phyloP scores from a whole-genome alignment of 2,329 filamentous ascomycete genomes.

The Neoascochyta sp. region DNA sequence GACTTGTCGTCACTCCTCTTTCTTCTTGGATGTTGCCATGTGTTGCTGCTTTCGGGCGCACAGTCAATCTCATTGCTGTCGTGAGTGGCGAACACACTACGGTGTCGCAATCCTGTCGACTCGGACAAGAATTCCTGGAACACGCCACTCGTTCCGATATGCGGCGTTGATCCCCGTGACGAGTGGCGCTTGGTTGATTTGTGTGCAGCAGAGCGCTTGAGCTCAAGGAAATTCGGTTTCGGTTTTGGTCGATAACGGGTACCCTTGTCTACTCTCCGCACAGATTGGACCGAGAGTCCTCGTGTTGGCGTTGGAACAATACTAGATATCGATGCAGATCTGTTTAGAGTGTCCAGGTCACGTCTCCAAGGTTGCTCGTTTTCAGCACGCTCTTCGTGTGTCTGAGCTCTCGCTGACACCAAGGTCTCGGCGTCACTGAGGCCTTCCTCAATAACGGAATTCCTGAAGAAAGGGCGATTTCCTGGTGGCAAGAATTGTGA shows the following conservation, averaged over 20 bases:
- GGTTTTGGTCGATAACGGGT: slow-evolving; percentile 10
- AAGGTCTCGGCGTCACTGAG: slow-evolving; percentile 31
- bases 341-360: too few species aligned
- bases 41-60: slow-evolving; percentile 3
- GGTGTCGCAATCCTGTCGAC: slow-evolving; percentile 1
- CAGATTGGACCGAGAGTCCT: slow-evolving; percentile 27
- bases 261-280: slow-evolving; percentile 17
- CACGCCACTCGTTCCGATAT: not conserved
- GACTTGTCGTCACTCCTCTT: not conserved
- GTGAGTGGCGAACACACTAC: not conserved
- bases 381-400: too few species aligned
- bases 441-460: slow-evolving; percentile 21
- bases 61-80: slow-evolving; percentile 1
- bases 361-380: too few species aligned
- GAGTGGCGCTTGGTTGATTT: slow-evolving; percentile 23
- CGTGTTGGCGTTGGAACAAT: slow-evolving; percentile 30
- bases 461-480: slow-evolving; percentile 1
- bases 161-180: slow-evolving; percentile 2
- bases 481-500: too few species aligned
- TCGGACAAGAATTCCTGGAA: not conserved
- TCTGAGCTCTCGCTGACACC: too few species aligned
- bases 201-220: slow-evolving; percentile 23
- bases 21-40: slow-evolving; percentile 10
- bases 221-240: slow-evolving; percentile 7
- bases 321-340: slow-evolving; percentile 23